Conservation (phyloP, 1,284 basidiomycete species). For the Pseudozyma tsukubaensis region DNA sequence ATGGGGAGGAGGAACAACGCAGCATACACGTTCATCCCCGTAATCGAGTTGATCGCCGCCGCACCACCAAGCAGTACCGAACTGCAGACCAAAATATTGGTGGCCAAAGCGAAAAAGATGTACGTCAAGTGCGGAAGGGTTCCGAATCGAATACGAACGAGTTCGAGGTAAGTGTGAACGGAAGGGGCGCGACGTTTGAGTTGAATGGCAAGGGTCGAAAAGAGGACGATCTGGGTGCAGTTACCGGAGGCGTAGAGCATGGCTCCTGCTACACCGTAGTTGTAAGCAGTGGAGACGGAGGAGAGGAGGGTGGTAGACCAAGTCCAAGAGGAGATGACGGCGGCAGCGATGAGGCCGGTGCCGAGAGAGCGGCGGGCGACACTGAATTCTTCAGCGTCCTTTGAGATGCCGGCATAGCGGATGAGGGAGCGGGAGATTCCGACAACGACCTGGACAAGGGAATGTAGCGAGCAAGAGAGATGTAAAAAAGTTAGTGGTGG, state of each 20-base stretch:
- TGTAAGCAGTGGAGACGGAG: conserved; percentile 56
- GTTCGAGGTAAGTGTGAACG: conserved; percentile 62
- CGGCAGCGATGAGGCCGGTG: conserved; percentile 58
- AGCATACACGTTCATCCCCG: conserved; percentile 58
- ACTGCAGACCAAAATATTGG: conserved; percentile 61
- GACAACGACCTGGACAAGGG: conserved; percentile 49
- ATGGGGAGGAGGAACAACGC: conserved; percentile 54
- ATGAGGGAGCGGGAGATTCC: conserved; percentile 51
- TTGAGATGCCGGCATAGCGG: conserved; percentile 45
- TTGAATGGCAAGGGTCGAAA: conserved; percentile 60
- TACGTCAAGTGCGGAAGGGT: conserved; percentile 55
- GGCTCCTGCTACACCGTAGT: conserved; percentile 61
- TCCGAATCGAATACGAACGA: conserved; percentile 55
- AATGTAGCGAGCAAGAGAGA: neutral
- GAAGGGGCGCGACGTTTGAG: conserved; percentile 57
- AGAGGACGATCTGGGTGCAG: conserved; percentile 59
- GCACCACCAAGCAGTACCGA: conserved; percentile 56
- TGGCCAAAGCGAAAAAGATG: conserved; percentile 61
- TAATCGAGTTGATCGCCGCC: conserved; percentile 59
- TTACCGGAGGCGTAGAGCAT: conserved; percentile 60
- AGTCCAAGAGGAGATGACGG: conserved; percentile 59
- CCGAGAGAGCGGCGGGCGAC: conserved; percentile 58
- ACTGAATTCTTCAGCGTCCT: conserved; percentile 55
- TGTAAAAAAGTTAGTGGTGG: too few relatives aligned
- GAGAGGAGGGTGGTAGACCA: conserved; percentile 64